phyloP scores from a whole-genome alignment of 192 early-diverging fungal genomes.

The Radiomyces spectabilis region DNA sequence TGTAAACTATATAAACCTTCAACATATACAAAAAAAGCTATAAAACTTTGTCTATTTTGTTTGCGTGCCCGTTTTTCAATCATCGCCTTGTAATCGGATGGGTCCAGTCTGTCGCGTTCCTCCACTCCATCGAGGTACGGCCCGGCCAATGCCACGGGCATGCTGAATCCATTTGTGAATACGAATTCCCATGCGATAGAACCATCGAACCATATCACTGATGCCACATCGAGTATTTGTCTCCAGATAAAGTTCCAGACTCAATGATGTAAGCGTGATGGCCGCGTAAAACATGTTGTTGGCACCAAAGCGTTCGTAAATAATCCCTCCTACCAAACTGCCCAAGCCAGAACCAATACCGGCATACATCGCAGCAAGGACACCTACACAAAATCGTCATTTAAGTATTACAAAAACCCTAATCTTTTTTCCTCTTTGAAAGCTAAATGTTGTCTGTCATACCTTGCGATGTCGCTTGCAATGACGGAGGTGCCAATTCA shows the following conservation, averaged over 20 bases:
- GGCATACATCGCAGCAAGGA: slow-evolving; percentile 30
- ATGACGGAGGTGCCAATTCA: slow-evolving; percentile 31
- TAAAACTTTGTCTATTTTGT: no score
- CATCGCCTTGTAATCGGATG: slow-evolving; percentile 23
- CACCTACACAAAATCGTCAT: slow-evolving; percentile 13
- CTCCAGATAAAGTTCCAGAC: slow-evolving; percentile 28
- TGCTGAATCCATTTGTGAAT: slow-evolving; percentile 15
- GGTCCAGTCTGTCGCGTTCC: slow-evolving; percentile 1
- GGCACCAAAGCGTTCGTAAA: slow-evolving; percentile 30
- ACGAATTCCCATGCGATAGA: neutral
- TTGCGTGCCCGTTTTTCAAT: no score
- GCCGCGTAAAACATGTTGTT: slow-evolving; percentile 31
- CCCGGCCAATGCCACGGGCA: slow-evolving; percentile 13
- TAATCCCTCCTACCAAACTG: slow-evolving; percentile 30
- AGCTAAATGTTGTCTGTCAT: neutral
- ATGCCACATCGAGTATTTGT: slow-evolving; percentile 26
- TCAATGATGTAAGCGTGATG: slow-evolving; percentile 16
- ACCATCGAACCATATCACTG: slow-evolving; percentile 8
- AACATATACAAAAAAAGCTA: no score
- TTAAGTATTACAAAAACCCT: no score
- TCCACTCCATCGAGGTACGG: slow-evolving; percentile 33
- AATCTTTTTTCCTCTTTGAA: no score
- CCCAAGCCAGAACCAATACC: slow-evolving; percentile 35
- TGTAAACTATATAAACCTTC: no score
- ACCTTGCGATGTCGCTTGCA: slow-evolving; percentile 38